phyloP scores from a whole-genome alignment of 176 grass and related monocot species.

The Dendrocalamus sinicus region DNA sequence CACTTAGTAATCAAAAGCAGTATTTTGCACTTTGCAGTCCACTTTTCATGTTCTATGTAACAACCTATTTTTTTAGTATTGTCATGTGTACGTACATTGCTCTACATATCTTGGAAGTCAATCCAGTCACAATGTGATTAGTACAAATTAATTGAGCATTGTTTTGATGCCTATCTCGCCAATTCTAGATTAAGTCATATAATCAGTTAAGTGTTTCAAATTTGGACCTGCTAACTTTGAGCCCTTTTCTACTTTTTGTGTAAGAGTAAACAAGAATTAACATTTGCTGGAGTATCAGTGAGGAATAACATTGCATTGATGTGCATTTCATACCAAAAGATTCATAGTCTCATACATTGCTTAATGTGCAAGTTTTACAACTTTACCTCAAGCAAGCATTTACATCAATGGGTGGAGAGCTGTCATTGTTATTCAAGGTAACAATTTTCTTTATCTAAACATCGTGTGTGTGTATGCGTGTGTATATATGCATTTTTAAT shows the following conservation, averaged over 20 bases:
- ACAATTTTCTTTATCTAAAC: no score
- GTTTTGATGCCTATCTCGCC: background rate
- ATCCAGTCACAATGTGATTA: background rate
- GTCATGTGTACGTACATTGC: background rate
- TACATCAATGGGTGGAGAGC: no score
- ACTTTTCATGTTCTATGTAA: background rate
- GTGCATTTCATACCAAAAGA: no score
- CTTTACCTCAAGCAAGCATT: no score
- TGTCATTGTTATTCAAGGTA: no score
- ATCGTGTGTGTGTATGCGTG: no score
- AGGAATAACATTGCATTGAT: no score
- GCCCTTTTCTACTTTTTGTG: background rate
- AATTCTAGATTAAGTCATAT: background rate
- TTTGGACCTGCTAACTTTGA: background rate
- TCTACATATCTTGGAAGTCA: background rate
- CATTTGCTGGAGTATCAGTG: no score
- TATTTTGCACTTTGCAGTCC: background rate
- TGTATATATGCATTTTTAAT: no score
- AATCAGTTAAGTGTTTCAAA: background rate
- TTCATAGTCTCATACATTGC: no score
- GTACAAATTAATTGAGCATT: background rate
- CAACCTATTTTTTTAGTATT: background rate
- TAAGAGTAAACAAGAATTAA: background rate
- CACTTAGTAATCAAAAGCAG: slow-evolving; percentile 51
- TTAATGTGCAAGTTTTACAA: no score